Base-by-base conservation (phyloP, 2,329 filamentous ascomycete species). In the Paraphoma chrysanthemicola region DNA sequence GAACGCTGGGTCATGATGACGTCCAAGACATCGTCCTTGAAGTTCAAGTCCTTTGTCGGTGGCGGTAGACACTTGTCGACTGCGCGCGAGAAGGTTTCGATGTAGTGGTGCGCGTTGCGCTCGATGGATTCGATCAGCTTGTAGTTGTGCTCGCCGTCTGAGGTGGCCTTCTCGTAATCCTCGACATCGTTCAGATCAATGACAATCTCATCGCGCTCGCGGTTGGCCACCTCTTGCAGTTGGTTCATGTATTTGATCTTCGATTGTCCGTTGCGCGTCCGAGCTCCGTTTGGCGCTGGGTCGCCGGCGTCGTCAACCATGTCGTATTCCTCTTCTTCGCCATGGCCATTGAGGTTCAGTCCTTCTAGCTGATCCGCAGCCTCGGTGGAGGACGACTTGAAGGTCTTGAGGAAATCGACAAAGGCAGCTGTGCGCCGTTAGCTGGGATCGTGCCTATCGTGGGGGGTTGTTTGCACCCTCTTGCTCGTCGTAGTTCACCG, bases 1-100 rank as follows among this genome's bases (percentile, higher is more conserved):
- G 91, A 88, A 67, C 95, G 89, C 73, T 96, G 92, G 41, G 92
- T 91, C 90, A 97, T 96, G 71, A 99, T 90, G 30, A 99, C 92
- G 78, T 99, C 95, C 43, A 99, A 85, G 9, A 98, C 93, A 78
- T 99, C 95, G 72, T 97, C 93, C 77, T 98, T 98, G 84, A 97
- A 98, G 66, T 86, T 93, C 64, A 94, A 85, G 63, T 97, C 92
- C 51, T 83, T 83, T 12, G 86, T 90, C 41, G 93, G 90, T 60
- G 85, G 82, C 0, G 95, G 95, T 85, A 99, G 88, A 51, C 91
- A 85, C 56, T 88, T 90, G 79, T 99, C 95, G 44, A 97, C 88
- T 7, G 95, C 95, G 64, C 90, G 85, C 2, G 94, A 94, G 56
- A 98, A 79, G 56, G 98, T 86, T 71, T 99, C 95, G 64, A 98